Base-by-base conservation (phyloP, 345 rosid genomes). In the Citrus inodora region DNA sequence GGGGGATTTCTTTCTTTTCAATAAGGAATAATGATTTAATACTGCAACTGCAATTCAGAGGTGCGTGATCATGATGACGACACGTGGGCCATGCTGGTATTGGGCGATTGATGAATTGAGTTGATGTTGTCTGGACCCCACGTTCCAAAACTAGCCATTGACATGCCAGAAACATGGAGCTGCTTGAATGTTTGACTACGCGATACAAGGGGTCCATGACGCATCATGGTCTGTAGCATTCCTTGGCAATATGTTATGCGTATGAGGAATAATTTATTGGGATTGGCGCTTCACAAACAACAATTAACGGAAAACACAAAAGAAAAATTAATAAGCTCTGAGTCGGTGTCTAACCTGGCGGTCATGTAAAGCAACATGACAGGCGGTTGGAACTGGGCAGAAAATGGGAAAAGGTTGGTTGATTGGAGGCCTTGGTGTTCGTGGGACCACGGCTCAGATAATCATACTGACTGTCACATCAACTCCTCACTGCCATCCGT, bases 151-250 rank as follows among this genome's bases (percentile, higher is more conserved):
- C 38, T 7, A 32, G 70, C 61, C 70, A 64, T 63, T 28, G 33
- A 42, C 9, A 17, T 46, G 40, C 68, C 6, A 65, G 0, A 27
- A 17, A 48, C 3, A 68, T 60, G 37, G 77, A 33, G 9, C 6
- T 76, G 85, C 70, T 80, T 65, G 77, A 81, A 72, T 68, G 71
- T 76, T 74, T 59, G 80, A 84, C 70, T 42, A 27, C 84, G 62
- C 78, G 0, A 48, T 69, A n/a, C 5, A 17, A 11, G 71, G 71
- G 63, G 27, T 17, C 73, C 59, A 25, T 25, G 60, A 24, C 6
- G 40, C 27, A 27, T 21, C 74, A 46, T 70, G 73, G 56, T 17
- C 73, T 1, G 4, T 10, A 10, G 25, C 21, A 5, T 33, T 33
- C 35, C 32, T 2, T 42, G 0, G 14, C 16, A 42, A 9, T 9